Conservation (phyloP, 208 protist genomes). For the Crithidia bombi region DNA sequence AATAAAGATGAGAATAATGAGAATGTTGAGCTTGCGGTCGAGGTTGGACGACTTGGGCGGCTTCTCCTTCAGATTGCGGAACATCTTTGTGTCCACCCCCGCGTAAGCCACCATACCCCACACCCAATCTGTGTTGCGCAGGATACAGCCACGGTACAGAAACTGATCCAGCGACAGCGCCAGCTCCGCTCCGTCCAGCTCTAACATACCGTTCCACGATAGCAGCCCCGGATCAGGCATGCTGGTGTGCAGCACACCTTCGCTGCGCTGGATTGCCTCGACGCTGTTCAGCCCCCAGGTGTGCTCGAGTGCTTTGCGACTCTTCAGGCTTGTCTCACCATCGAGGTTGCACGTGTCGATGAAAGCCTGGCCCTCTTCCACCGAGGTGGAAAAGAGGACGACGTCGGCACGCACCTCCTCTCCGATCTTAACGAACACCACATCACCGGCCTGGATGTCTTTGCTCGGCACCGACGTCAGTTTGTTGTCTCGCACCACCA, state of each 20-base stretch:
- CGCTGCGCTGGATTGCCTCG: slow-evolving; percentile 34
- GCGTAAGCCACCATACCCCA: slow-evolving; percentile 95
- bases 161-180: slow-evolving; percentile 85
- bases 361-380: slow-evolving; percentile 82
- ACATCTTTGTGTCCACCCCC: slow-evolving; percentile 92
- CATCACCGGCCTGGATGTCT: slow-evolving; percentile 79
- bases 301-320: slow-evolving; percentile 64
- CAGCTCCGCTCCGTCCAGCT: slow-evolving; percentile 54
- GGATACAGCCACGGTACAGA: slow-evolving; percentile 86
- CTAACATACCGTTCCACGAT: slow-evolving; percentile 77
- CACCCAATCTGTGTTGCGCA: slow-evolving; percentile 93
- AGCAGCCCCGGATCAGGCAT: slow-evolving; percentile 72
- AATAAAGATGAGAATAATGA: slow-evolving; percentile 79
- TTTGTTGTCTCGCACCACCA: slow-evolving; percentile 59
- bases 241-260: slow-evolving; percentile 58
- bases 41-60: slow-evolving; percentile 90
- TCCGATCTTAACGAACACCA: slow-evolving; percentile 74
- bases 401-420: slow-evolving; percentile 91
- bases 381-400: slow-evolving; percentile 75
- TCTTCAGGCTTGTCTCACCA: slow-evolving; percentile 91
- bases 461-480: slow-evolving; percentile 57
- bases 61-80: slow-evolving; percentile 87
- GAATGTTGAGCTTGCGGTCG: slow-evolving; percentile 84
- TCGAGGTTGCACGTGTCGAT: slow-evolving; percentile 95
- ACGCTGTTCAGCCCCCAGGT: slow-evolving; percentile 59